Base-by-base conservation (phyloP, 2,329 filamentous ascomycete species). In the Fusarium veterinarium region DNA sequence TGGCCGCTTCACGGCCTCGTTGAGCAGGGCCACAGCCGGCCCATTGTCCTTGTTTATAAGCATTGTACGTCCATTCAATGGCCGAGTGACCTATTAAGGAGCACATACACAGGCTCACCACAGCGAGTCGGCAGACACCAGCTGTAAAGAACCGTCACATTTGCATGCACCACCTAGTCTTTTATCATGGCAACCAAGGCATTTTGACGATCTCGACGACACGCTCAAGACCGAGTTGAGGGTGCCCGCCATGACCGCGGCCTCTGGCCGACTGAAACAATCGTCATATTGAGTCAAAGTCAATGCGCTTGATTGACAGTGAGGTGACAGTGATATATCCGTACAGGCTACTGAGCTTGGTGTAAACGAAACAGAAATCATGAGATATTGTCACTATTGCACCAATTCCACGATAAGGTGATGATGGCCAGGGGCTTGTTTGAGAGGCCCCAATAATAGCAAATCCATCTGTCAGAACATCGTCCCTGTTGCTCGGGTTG, bases 21-120 rank as follows among this genome's bases (percentile, higher is more conserved):
- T 58, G 60, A 69, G 65, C 57, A 58, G 60, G 72, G 74, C 71
- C 75, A 69, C 64, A 65, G 65, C 49, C 61, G 68, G 63, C 74
- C 74, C 49, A 65, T 67, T 64, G 48, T 64, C 67, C 55, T 72
- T 71, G 72, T 73, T 64, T 70, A 49, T 67, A 61, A 60, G 35
- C 58, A 71, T 64, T 73, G 71, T 69, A 67, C 61, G 44, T 64
- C 68, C 73, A 72, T 57, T 60, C 57, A 62, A 62, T 53, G 58
- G 46, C 61, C 45, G 38, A 51, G 44, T 57, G 49, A 42, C 66
- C 56, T 57, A 56, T 51, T 55, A 37, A 58, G 57, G 56, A 64
- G 67, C 67, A 75, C 64, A 23, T 57, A 59, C 74, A 58, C 60
- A 74, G 67, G 67, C 70, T 74, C 52, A 64, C 70, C 57, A 76